These are phyloP conservation scores for Albugo candida DNA, from an alignment of 352 stramenopile genomes.

Conservation along the genomic window DNA sequence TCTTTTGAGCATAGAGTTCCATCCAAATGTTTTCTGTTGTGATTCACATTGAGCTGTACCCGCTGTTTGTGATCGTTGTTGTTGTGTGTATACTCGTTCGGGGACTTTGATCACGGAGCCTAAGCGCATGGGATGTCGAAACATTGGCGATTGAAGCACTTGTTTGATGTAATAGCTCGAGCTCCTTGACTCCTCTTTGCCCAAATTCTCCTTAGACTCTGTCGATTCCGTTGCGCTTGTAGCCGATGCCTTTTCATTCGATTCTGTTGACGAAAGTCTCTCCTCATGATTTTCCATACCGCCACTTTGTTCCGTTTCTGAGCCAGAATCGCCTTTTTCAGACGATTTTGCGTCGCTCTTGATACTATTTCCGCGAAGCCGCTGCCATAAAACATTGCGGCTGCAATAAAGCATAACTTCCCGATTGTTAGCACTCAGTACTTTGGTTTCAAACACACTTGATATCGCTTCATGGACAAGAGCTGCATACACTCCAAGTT, in stretches of 20 bases:
- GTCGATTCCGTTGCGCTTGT: conserved; percentile 11
- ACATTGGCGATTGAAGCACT: conserved; percentile 65
- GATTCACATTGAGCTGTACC: conserved; percentile 6
- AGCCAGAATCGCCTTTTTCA: too few species aligned
- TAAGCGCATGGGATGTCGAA: conserved; percentile 56
- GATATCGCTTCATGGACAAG: conserved; percentile 63
- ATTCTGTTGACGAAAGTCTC: not conserved
- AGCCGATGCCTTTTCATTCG: conserved; percentile 5
- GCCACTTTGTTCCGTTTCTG: too few species aligned
- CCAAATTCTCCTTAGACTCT: conserved; percentile 2
- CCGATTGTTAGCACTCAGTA: conserved; percentile 43
- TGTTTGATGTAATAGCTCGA: conserved; percentile 71
- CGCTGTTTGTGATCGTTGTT: too few species aligned
- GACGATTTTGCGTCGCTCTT: too few species aligned
- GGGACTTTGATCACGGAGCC: conserved; percentile 48
- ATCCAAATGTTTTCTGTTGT: conserved; percentile 39
- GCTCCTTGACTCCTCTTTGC: conserved; percentile 15
- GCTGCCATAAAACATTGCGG: too few species aligned
- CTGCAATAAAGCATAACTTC: conserved; percentile 41
- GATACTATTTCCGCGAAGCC: too few species aligned
- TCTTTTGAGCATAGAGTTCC: conserved; percentile 67
- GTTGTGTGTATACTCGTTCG: conserved; percentile 13
- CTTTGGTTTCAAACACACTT: conserved; percentile 38
- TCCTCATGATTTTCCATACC: too few species aligned
- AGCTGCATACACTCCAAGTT: conserved; percentile 49